phyloP scores from a whole-genome alignment of 129 eudicot genomes.

The Silybum marianum region DNA sequence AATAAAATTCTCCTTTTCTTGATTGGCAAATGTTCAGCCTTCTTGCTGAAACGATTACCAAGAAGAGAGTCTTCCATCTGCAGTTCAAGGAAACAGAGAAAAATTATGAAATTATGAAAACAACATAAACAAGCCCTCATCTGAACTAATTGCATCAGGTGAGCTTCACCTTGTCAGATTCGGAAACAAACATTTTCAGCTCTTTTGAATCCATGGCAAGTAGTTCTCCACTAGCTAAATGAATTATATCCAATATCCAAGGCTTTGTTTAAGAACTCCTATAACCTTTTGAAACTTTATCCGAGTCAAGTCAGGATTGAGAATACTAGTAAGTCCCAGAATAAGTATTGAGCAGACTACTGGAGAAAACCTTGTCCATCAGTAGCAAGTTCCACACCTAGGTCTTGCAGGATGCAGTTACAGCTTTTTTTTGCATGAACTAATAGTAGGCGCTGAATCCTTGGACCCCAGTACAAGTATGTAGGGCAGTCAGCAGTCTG shows the following conservation, averaged over 20 bases:
- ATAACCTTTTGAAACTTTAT: constrained; percentile 20
- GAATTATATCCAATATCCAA: not conserved
- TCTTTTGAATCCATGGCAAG: constrained; percentile 21
- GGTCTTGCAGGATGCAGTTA: not conserved
- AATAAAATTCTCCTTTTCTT: constrained; percentile 43
- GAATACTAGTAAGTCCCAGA: constrained; percentile 11
- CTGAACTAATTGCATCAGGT: constrained; percentile 4
- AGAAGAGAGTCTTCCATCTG: constrained; percentile 33
- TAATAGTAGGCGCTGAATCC: not conserved
- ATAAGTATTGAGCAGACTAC: not conserved
- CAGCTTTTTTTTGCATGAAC: not conserved
- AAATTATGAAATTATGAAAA: not conserved
- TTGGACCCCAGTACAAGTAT: not conserved
- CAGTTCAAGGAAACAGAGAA: constrained; percentile 9
- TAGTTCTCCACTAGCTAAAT: not conserved
- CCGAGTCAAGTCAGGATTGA: constrained; percentile 15
- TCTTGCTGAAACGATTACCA: constrained; percentile 26
- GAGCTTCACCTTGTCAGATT: constrained; percentile 36
- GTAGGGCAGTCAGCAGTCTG: constrained; percentile 18
- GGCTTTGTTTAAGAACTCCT: constrained; percentile 22
- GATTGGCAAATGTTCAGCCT: constrained; percentile 41
- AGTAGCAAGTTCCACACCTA: not conserved
- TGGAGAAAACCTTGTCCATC: not conserved
- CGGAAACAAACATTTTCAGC: constrained; percentile 7
- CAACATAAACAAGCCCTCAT: constrained; percentile 6